Conservation (phyloP, 2,329 filamentous ascomycete species). For the Clathrospora elynae region DNA sequence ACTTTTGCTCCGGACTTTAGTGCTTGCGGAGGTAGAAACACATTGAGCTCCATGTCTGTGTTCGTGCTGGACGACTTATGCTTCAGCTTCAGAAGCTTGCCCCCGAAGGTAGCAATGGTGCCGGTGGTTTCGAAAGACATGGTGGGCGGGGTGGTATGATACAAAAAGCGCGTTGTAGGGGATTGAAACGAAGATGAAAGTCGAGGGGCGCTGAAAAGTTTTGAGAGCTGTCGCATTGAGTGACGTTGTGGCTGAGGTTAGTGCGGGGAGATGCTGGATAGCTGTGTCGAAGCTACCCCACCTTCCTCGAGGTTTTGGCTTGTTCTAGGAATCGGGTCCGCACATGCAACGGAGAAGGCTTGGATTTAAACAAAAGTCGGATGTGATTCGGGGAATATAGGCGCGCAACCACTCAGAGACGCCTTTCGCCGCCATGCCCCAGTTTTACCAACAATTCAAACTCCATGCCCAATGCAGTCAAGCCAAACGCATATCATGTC, state of each 20-base stretch:
- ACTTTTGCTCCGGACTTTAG: slow-evolving; percentile 63
- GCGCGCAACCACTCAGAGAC: slow-evolving; percentile 33
- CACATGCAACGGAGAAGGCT: slow-evolving; percentile 30
- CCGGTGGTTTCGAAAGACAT: slow-evolving; percentile 85
- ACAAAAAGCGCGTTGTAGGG: slow-evolving; percentile 14
- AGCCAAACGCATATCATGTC: slow-evolving; percentile 26
- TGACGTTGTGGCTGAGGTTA: slow-evolving; percentile 41
- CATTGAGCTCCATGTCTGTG: slow-evolving; percentile 89
- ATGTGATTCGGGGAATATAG: slow-evolving; percentile 43
- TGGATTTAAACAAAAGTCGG: slow-evolving; percentile 38
- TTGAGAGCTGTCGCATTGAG: slow-evolving; percentile 29
- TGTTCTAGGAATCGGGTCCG: slow-evolving; percentile 36
- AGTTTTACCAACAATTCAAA: slow-evolving; percentile 37
- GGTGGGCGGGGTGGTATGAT: slow-evolving; percentile 25
- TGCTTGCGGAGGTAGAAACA: slow-evolving; percentile 83
- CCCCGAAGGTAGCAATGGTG: slow-evolving; percentile 88
- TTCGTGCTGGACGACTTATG: slow-evolving; percentile 79
- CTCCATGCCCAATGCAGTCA: slow-evolving; percentile 44
- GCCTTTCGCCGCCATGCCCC: slow-evolving; percentile 43
- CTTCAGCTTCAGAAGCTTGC: slow-evolving; percentile 90
- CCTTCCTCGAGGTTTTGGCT: slow-evolving; percentile 36
- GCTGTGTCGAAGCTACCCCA: slow-evolving; percentile 38
- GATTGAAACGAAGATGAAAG: slow-evolving; percentile 16
- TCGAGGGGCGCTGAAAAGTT: slow-evolving; percentile 27
- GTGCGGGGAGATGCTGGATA: slow-evolving; percentile 37